phyloP scores from a whole-genome alignment of 192 early-diverging fungal species.

The Phlyctochytrium bullatum region DNA sequence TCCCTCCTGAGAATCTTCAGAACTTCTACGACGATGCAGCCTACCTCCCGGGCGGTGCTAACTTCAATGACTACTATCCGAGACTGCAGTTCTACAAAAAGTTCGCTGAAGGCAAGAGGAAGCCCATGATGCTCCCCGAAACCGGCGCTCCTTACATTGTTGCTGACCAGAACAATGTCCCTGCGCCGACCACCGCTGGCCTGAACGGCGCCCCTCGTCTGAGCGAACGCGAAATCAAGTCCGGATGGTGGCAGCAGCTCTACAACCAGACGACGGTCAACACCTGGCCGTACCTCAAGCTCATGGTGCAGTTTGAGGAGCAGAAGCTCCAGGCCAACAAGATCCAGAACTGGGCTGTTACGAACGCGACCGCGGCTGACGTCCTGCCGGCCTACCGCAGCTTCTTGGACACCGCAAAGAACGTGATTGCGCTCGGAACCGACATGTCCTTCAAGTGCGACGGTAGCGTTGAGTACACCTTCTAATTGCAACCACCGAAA shows the following conservation, averaged over 20 bases:
- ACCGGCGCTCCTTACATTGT: constrained; percentile 28
- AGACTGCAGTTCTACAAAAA: constrained; percentile 43
- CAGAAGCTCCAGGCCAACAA: constrained; percentile 19
- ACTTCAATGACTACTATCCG: too few species aligned
- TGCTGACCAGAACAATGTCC: neutral
- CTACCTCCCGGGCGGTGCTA: too few species aligned
- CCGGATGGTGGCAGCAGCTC: constrained; percentile 39
- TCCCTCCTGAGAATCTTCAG: too few species aligned
- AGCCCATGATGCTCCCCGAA: constrained; percentile 45
- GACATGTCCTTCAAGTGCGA: neutral
- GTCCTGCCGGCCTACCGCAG: neutral
- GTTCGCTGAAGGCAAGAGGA: constrained; percentile 31
- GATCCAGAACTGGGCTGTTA: constrained; percentile 26
- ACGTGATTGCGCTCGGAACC: neutral
- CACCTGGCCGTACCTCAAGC: constrained; percentile 30
- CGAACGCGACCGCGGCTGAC: neutral
- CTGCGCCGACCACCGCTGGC: too few species aligned
- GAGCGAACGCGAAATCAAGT: constrained; percentile 29
- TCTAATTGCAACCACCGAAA: too few species aligned
- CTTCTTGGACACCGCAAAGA: neutral
- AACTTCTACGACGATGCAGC: too few species aligned
- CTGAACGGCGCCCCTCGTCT: neutral
- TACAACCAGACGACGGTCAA: constrained; percentile 5
- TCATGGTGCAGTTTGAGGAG: constrained; percentile 46
- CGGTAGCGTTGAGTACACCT: too few species aligned